A percentile compares a stretch with the other conserved stretches of the same genome.
Conservation (phyloP, 1,139 yeast species). For the Saccharomyces pastorianus region DNA sequence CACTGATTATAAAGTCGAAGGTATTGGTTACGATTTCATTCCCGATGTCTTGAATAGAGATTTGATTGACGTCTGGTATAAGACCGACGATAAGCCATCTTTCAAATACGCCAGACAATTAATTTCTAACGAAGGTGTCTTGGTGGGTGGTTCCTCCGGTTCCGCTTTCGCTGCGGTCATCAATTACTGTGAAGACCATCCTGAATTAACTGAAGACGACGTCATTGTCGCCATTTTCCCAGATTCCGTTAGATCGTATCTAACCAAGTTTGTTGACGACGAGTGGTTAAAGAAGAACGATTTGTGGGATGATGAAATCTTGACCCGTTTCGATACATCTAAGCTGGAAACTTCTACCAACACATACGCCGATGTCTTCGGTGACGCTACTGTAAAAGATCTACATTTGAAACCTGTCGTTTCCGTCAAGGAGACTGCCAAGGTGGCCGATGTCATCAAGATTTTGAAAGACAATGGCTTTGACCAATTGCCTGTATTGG, state of each 20-base stretch:
- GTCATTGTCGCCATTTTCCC: constrained; percentile 78
- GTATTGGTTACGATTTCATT: constrained; percentile 84
- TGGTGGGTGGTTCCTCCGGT: constrained; percentile 87
- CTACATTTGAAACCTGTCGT: constrained; percentile 77
- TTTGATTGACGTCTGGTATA: constrained; percentile 71
- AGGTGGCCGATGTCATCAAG: constrained; percentile 59
- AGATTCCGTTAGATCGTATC: constrained; percentile 79
- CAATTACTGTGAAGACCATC: constrained; percentile 54
- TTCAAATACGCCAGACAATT: constrained; percentile 76
- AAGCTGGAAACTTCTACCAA: constrained; percentile 10
- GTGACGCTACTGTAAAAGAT: constrained; percentile 58
- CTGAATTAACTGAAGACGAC: constrained; percentile 60
- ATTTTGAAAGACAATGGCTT: constrained; percentile 70
- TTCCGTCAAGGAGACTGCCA: constrained; percentile 56
- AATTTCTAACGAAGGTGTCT: constrained; percentile 76
- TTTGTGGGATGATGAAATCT: constrained; percentile 48
- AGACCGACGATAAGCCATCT: constrained; percentile 77
- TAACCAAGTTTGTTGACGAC: constrained; percentile 83
- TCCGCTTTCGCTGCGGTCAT: constrained; percentile 78
- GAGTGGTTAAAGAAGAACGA: constrained; percentile 86
- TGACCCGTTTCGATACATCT: constrained; percentile 28
- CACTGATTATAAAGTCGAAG: constrained; percentile 74
- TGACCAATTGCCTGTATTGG: constrained; percentile 77
- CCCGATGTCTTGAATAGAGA: constrained; percentile 72
- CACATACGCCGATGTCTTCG: constrained; percentile 36